Conservation (phyloP, 176 grass and related monocot species). For the Phoenix dactylifera region DNA sequence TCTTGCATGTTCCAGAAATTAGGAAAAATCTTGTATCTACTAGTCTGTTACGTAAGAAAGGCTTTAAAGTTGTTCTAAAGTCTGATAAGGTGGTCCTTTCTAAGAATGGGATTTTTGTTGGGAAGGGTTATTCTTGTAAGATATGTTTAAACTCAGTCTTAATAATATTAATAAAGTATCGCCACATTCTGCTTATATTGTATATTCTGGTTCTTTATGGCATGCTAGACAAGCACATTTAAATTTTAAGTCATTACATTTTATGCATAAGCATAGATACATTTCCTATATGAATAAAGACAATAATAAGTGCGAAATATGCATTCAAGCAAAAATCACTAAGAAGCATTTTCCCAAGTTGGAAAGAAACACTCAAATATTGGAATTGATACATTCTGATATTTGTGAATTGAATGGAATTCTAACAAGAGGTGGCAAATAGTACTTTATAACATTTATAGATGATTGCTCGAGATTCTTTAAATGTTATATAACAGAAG, state of each 20-base stretch:
- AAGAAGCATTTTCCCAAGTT: too few relatives aligned
- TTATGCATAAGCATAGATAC: too few relatives aligned
- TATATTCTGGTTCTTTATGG: background rate
- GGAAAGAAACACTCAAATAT: too few relatives aligned
- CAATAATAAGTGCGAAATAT: background rate
- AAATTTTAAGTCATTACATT: background rate
- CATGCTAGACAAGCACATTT: background rate
- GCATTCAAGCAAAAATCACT: background rate
- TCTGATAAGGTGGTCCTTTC: background rate
- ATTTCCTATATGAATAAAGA: background rate
- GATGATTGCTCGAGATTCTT: background rate
- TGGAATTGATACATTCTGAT: too few relatives aligned
- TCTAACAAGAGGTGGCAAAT: background rate
- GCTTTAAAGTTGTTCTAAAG: background rate
- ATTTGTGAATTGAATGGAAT: too few relatives aligned
- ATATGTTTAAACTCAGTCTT: too few relatives aligned
- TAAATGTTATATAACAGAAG: background rate
- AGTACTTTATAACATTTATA: too few relatives aligned
- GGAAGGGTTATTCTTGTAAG: too few relatives aligned
- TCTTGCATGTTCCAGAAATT: too few relatives aligned
- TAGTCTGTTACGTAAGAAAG: background rate
- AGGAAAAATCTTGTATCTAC: too few relatives aligned
- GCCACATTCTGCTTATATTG: too few relatives aligned
- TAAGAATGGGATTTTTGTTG: background rate
- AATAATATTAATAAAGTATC: too few relatives aligned